phyloP scores from a whole-genome alignment of 345 rosid genomes.

The Gynandropsis gynandra region DNA sequence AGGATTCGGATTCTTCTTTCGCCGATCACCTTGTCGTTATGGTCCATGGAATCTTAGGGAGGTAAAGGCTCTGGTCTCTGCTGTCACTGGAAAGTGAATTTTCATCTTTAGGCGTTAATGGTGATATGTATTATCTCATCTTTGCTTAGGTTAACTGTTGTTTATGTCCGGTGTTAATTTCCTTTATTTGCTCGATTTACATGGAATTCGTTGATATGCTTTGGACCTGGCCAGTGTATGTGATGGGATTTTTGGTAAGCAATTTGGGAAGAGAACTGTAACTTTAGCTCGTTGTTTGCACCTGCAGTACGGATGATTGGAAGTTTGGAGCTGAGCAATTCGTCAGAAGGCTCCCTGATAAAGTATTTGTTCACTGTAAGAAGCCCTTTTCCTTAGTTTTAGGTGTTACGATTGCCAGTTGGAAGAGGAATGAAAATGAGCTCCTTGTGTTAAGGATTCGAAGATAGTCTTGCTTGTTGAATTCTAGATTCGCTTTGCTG shows the following conservation, averaged over 20 bases:
- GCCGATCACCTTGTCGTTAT: conserved; percentile 93
- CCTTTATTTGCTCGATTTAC: no score
- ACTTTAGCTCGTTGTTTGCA: conserved; percentile 4
- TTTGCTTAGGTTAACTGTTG: no score
- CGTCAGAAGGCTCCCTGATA: conserved; percentile 64
- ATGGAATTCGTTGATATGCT: no score
- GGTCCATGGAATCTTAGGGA: conserved; percentile 98
- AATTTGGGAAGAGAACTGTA: conserved; percentile 1
- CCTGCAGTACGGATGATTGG: conserved; percentile 79
- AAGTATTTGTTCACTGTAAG: conserved; percentile 88
- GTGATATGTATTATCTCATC: no score
- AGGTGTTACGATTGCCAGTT: no score
- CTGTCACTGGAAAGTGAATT: not conserved
- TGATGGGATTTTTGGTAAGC: not conserved
- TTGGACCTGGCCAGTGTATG: no score
- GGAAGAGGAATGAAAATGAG: no score
- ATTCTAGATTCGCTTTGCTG: not conserved
- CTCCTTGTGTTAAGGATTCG: no score
- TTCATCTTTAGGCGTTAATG: no score
- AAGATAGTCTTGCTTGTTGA: not conserved
- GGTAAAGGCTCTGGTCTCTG: conserved; percentile 31
- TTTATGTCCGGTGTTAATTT: no score
- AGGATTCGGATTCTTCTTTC: conserved; percentile 45
- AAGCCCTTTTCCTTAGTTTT: not conserved
- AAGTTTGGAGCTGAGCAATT: conserved; percentile 88